These are phyloP conservation scores for Meyerozyma carpophila DNA, from an alignment of 1,139 yeast species.

Conservation along the genomic window DNA sequence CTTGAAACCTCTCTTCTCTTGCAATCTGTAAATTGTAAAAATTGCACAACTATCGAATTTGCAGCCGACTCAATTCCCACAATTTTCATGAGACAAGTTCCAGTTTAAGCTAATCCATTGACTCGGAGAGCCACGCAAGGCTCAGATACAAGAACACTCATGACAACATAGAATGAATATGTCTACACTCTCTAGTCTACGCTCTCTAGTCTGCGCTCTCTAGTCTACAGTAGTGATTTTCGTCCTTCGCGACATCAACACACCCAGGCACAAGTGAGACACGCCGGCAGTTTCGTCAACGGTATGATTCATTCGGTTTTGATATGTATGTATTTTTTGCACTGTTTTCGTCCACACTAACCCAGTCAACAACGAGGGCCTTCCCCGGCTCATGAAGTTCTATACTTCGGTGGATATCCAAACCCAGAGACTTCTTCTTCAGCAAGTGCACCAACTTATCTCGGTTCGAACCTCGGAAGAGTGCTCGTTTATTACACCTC, in stretches of 20 bases:
- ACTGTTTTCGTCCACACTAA: constrained; percentile 13
- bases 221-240: too few relatives aligned
- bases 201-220: too few relatives aligned
- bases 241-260: neutral
- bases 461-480: constrained; percentile 64
- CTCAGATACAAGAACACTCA: too few relatives aligned
- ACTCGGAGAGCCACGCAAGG: too few relatives aligned
- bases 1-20: too few relatives aligned
- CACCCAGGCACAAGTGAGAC: neutral
- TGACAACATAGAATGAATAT: too few relatives aligned
- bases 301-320: constrained; percentile 84
- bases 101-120: too few relatives aligned
- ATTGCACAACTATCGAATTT: too few relatives aligned
- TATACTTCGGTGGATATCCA: constrained; percentile 84
- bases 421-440: constrained; percentile 66
- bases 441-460: constrained; percentile 70
- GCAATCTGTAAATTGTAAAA: too few relatives aligned
- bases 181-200: too few relatives aligned
- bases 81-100: too few relatives aligned
- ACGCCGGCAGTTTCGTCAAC: neutral
- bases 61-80: too few relatives aligned
- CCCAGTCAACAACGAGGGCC: constrained; percentile 85
- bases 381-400: constrained; percentile 86
- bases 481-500: constrained; percentile 79
- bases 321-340: constrained; percentile 55